Conservation (phyloP, 2,329 filamentous ascomycete species). For the Exophiala sp. region DNA sequence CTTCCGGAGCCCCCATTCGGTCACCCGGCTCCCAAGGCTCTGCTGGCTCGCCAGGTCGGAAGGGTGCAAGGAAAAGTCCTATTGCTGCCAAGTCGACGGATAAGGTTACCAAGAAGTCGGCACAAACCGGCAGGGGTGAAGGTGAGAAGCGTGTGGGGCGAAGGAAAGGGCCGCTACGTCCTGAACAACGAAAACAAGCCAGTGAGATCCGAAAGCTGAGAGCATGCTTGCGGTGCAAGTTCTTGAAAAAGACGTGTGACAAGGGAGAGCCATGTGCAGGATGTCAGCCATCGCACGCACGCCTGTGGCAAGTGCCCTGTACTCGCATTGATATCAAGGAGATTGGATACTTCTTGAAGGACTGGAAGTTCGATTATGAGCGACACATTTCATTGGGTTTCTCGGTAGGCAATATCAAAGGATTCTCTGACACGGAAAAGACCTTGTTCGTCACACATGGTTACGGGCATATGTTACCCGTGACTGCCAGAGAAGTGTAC, state of each 20-base stretch:
- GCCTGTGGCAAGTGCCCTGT: constrained; percentile 95
- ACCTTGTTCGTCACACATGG: constrained; percentile 92
- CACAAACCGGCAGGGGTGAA: constrained; percentile 71
- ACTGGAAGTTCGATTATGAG: constrained; percentile 96
- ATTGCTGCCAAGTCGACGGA: constrained; percentile 75
- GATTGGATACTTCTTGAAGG: constrained; percentile 97
- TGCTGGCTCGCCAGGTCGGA: constrained; percentile 59
- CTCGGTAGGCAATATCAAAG: constrained; percentile 92
- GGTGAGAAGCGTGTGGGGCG: constrained; percentile 90
- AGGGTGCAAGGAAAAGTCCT: constrained; percentile 64
- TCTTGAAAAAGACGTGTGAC: constrained; percentile 98
- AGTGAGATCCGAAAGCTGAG: constrained; percentile 93
- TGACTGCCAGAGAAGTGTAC: constrained; percentile 89
- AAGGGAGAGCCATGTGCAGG: constrained; percentile 94
- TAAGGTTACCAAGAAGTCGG: constrained; percentile 70
- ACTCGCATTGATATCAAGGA: constrained; percentile 98
- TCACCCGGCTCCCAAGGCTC: constrained; percentile 59
- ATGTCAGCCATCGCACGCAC: constrained; percentile 90
- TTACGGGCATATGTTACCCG: constrained; percentile 85
- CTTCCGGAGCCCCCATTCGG: constrained; percentile 51
- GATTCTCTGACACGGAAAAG: constrained; percentile 58
- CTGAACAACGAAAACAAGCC: constrained; percentile 91
- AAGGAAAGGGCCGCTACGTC: constrained; percentile 79
- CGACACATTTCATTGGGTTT: constrained; percentile 80
- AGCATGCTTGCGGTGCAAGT: constrained; percentile 93